Conservation (phyloP, 129 eudicot genomes). For the Logfia minima region DNA sequence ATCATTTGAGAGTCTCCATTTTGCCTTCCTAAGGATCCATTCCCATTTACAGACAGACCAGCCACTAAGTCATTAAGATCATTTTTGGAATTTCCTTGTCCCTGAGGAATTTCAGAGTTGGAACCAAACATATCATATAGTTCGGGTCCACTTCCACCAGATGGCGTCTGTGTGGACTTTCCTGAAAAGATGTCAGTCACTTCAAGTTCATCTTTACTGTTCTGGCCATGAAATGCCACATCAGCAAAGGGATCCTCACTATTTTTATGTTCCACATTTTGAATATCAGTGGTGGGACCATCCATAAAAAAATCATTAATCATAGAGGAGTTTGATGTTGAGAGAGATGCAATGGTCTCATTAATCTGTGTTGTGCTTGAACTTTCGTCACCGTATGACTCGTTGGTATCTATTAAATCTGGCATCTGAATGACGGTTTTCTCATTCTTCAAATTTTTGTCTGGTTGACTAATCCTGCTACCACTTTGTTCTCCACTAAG, state of each 20-base stretch:
- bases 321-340: background rate
- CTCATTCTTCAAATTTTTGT: constrained; percentile 39
- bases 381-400: constrained; percentile 42
- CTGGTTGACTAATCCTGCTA: constrained; percentile 40
- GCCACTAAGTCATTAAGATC: constrained; percentile 71
- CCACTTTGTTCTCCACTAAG: constrained; percentile 55
- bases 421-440: constrained; percentile 63
- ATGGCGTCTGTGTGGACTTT: constrained; percentile 41
- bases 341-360: constrained; percentile 32
- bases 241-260: constrained; percentile 94
- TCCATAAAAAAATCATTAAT: constrained; percentile 71
- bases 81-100: background rate
- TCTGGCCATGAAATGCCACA: constrained; percentile 69
- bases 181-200: constrained; percentile 73
- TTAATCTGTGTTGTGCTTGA: constrained; percentile 28
- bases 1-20: constrained; percentile 34
- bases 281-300: background rate
- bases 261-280: constrained; percentile 32
- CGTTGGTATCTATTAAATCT: constrained; percentile 80
- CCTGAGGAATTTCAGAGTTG: background rate
- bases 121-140: constrained; percentile 64
- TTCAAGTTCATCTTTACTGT: constrained; percentile 50
- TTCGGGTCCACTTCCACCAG: constrained; percentile 44
- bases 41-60: constrained; percentile 55
- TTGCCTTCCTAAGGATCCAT: constrained; percentile 37